Evolutionary conservation across 23 red algal genomes (phyloP), one percentile per base, ranked within the genome.

Genomic region (Chondrus crispus): DNA sequence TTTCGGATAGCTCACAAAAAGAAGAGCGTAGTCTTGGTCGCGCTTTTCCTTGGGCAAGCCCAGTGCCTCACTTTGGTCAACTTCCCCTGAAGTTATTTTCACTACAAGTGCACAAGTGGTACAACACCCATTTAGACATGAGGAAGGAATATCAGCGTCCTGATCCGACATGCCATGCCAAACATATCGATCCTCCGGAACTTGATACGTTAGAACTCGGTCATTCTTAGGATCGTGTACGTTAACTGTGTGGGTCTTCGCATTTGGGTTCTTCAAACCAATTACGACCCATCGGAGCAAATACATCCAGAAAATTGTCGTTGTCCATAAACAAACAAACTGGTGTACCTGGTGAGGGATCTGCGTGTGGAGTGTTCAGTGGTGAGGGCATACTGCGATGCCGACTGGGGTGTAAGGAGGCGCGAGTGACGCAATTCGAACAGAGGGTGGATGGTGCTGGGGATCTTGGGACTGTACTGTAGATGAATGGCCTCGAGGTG

Each of bases 21-120:
- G 62, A 14, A 99, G 63, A 1, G 93, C 94, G 78, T 99, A 99
- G 30, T 94, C 93, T 74, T 91, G 36, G 9, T 94, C 68, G 46
- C 90, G 85, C 91, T 96, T 88, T 32, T 96, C 85, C 35, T 89
- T 76, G 39, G 89, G 37, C 29, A 99, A 62, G 52, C 97, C 97
- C 7, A 99, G 66, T 44, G 97, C 97, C 64, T 96, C 80, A 19
- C 63, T 58, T 87, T 99, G 97, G 36, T 96, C 58, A 22, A 99
- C 62, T 5, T 26, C 26, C 29, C 88, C 89, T 10, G 47, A 75
- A 2, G 32, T 63, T 19, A 99, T 47, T 85, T 88, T 96, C 40
- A 93, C 94, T n/a, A n/a, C n/a, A n/a, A n/a, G n/a, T 24, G 97
- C 97, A 53, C 97, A 99, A 6, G 97, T 99, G 20, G 97, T 99